A percentile compares a stretch with the other conserved stretches of the same genome.
Conservation (phyloP, 169 alveolate genomes). For the Theileria equi region DNA sequence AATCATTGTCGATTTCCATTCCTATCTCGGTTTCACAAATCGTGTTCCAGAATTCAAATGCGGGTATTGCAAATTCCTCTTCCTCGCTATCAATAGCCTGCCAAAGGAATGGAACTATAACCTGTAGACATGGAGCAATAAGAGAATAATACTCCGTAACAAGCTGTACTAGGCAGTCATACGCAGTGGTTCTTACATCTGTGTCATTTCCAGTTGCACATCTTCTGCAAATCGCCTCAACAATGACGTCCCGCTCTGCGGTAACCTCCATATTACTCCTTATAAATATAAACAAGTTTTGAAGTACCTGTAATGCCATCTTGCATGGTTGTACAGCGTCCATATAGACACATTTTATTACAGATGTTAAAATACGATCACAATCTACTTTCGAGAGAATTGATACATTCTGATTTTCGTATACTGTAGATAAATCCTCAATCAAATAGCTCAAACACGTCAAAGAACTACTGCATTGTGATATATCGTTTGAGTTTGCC, state of each 20-base stretch:
- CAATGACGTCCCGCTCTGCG: slow-evolving; percentile 70
- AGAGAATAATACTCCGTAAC: slow-evolving; percentile 79
- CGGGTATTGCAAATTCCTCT: slow-evolving; percentile 83
- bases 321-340: slow-evolving; percentile 66
- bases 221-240: slow-evolving; percentile 75
- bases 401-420: slow-evolving; percentile 66
- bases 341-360: slow-evolving; percentile 70
- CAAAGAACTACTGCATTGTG: slow-evolving; percentile 66
- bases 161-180: slow-evolving; percentile 80
- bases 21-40: slow-evolving; percentile 82
- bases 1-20: slow-evolving; percentile 40
- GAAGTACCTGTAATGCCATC: slow-evolving; percentile 68
- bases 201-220: slow-evolving; percentile 68
- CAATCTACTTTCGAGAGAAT: slow-evolving; percentile 64
- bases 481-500: slow-evolving; percentile 72
- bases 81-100: slow-evolving; percentile 75
- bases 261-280: slow-evolving; percentile 67
- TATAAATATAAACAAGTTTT: slow-evolving; percentile 67
- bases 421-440: slow-evolving; percentile 78
- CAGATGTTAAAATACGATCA: slow-evolving; percentile 68
- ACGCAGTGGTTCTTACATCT: slow-evolving; percentile 81
- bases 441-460: slow-evolving; percentile 77
- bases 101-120: slow-evolving; percentile 80
- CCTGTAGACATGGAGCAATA: slow-evolving; percentile 77
- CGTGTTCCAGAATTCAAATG: slow-evolving; percentile 87